Conservation (phyloP, 257 asterid species). For the Gynochthodes officinalis region DNA sequence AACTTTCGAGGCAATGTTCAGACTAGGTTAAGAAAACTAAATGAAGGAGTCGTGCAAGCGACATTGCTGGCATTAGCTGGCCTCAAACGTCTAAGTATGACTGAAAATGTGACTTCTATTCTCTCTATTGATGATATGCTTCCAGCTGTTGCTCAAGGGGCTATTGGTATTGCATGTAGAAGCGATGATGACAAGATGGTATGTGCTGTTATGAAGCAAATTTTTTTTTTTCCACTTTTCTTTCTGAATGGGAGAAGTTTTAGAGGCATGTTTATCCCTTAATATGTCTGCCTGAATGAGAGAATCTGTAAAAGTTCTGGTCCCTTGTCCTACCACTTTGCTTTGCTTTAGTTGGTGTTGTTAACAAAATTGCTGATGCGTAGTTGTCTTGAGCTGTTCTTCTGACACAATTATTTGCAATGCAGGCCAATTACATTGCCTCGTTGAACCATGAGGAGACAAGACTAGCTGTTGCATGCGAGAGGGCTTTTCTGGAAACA, state of each 20-base stretch:
- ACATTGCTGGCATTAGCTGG: conserved; percentile 93
- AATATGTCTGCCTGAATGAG: background rate
- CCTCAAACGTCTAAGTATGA: conserved; percentile 83
- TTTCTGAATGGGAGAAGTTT: background rate
- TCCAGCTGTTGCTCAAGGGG: conserved; percentile 99
- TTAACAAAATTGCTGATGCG: background rate
- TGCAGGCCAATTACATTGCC: conserved; percentile 75
- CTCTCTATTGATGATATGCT: conserved; percentile 95
- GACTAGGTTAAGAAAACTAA: conserved; percentile 77
- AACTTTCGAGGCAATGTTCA: conserved; percentile 96
- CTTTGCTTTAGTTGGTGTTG: background rate
- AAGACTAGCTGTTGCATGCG: conserved; percentile 79
- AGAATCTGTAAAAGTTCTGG: background rate
- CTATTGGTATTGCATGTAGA: conserved; percentile 93
- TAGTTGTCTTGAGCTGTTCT: background rate
- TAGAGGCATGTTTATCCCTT: background rate
- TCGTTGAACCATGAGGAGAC: conserved; percentile 91
- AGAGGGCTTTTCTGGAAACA: conserved; percentile 80
- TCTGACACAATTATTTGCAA: conserved; percentile 15
- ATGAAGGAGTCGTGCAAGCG: conserved; percentile 93
- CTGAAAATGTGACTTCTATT: conserved; percentile 62
- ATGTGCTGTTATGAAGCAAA: conserved; percentile 5
- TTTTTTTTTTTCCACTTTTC: background rate
- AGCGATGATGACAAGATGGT: conserved; percentile 83
- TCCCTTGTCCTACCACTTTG: background rate